Evolutionary conservation across 2,329 filamentous ascomycete species (phyloP), one percentile per base, ranked within the genome.

Genomic region (Curvularia hawaiiensis): DNA sequence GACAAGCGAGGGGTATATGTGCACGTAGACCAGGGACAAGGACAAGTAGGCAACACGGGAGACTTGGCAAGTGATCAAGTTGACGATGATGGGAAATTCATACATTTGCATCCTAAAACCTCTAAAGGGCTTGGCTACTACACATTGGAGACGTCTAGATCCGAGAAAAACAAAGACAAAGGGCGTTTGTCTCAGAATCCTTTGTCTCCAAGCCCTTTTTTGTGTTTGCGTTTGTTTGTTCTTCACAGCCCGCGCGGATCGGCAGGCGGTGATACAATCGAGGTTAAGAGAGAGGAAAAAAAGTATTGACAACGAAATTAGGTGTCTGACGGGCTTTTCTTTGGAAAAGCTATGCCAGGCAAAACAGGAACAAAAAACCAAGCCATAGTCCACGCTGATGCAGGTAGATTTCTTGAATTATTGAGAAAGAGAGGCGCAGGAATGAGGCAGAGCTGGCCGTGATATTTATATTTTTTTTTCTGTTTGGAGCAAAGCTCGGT

Each of bases 241-340:
- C 22, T 38, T 18, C n/a, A 38, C 16, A 6, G 3, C 16, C 35
- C 35, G 8, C 35, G 26, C 26, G 9, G 6, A n/a, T 38, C 14
- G 16, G 35, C 35, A 38, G 35, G 35, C 18, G 35, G 16, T 24
- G 35, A 38, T 38, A 18, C 35, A 38, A 18, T 18, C 7, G 35
- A 38, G 35, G 35, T 38, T 18, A 18, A 38, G 35, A 24, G 24
- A 46, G 5, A n/a, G 12, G 44, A 51, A 49, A 12, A 22, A 56
- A 66, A 67, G 58, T 69, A 68, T 69, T 58, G 58, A 67, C 65
- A 67, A 57, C 58, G 64, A 68, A 56, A 68, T 68, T 66, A 65
- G 52, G 48, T 39, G 14, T 38, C 35, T 16, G 35, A 38, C 35
- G n/a, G 7, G 7, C 14, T n/a, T 38, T 18, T 33, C 12, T 12